Evolutionary conservation across 2,329 filamentous ascomycete species (phyloP), one percentile per base, ranked within the genome.

Genomic region (Ascochyta viciae-villosae): DNA sequence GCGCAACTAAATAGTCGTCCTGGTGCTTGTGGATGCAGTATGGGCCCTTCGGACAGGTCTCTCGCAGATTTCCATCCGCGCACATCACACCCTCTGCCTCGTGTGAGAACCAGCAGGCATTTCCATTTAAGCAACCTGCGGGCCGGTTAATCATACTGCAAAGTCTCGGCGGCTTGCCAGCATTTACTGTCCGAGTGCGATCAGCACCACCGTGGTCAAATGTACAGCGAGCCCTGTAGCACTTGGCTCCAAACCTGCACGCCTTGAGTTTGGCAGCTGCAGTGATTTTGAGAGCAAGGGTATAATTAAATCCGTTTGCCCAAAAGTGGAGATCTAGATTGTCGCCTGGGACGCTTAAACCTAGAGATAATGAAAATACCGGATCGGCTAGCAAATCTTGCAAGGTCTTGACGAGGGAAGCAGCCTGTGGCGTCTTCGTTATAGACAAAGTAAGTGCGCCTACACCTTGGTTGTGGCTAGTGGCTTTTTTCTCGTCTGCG

Each of bases 81-180:
- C 49, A 46, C 7, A 34, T 7, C 10, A 51, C 41, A 9, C 49
- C 41, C 3, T 13, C 15, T 3, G 26, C 49, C 22, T 45, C 41
- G 6, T 51, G 49, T 9, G 41, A 51, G 10, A 39, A 51, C 41
- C 49, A 51, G 41, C 49, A 51, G 9, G 27, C 26, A 3, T 52
- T 15, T 10, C 49, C 35, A 6, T 46, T 52, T 3, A 5, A 1
- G 8, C 50, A 52, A 6, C 50, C 35, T n/a, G 10, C 6, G 1
- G 6, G 27, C 15, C 27, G 41, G 29, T 52, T 46, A n/a, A 52
- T 24, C 35, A 35, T 24, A 12, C 13, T 46, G 29, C 42, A 52
- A 10, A 52, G 37, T 12, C 41, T 46, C 0, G 10, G 8, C 1
- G 27, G 50, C 15, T 46, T 45, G 2, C 43, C 27, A 19, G 15